Evolutionary conservation across 2,329 filamentous ascomycete species (phyloP), one percentile per base, ranked within the genome.

Genomic region (Davidsoniella neocaledoniae): DNA sequence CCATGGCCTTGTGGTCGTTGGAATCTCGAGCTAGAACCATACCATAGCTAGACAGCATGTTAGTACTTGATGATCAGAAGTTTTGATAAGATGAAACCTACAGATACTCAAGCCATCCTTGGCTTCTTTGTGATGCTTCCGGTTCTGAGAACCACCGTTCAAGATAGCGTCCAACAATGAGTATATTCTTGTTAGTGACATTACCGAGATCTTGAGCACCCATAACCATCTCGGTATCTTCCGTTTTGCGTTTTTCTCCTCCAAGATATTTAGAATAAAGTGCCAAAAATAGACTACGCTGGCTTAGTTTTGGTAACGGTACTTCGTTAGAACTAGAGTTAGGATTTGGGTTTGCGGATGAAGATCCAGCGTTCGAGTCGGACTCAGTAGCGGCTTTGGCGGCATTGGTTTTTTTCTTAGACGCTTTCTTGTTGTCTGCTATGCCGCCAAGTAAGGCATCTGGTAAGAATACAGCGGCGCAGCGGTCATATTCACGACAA

Each of bases 171-270:
- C 83, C 80, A 37, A 96, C 76, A 0, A 76, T 72, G 2, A 83
- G 71, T 26, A 98, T 67, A 62, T 96, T 86, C 62, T 87, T 86
- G 63, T 98, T 98, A 53, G 78, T 66, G 1, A 86, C 84, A 29
- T 81, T 80, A 1, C 88, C 87, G 12, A 86, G 79, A 64, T 98
- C 91, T 52, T 88, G 81, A 1, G 91, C 90, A 0, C 91, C 91
- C 65, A 96, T 78, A 46, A 98, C 85, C 83, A 95, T 95, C 66
- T 98, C 91, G 19, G 85, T 86, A 52, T 96, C 90, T 64, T 98
- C 91, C 58, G 94, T 86, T 64, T 90, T 94, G 56, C 86, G 79
- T 70, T 96, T 95, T 69, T 98, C 91, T 1, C 91, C 91, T 0
- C 88, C 83, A 55, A 96, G 76, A 61, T 88, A 87, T 60, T 90